Conservation (phyloP, 768 basidiomycete species). For the Suillus ampliporus region DNA sequence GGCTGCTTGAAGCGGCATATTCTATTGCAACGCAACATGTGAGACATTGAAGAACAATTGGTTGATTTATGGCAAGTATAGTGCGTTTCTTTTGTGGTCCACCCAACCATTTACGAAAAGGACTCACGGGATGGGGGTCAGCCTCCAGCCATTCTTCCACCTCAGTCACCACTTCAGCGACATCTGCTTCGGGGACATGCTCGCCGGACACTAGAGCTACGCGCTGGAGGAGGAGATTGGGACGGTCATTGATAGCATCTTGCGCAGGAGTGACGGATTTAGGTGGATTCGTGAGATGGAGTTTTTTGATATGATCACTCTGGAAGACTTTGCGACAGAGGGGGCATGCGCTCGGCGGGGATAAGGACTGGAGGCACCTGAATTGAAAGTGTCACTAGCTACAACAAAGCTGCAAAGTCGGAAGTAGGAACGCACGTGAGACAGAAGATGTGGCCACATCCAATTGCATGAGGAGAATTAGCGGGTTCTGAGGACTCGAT, state of each 20-base stretch:
- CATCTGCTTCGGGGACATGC: constrained; percentile 36
- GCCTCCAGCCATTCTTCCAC: constrained; percentile 56
- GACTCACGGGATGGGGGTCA: constrained; percentile 45
- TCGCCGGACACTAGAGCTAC: constrained; percentile 42
- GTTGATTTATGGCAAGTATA: no score
- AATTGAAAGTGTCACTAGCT: no score
- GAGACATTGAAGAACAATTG: constrained; percentile 19
- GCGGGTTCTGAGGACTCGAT: constrained; percentile 49
- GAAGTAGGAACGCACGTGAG: constrained; percentile 53
- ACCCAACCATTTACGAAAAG: constrained; percentile 7
- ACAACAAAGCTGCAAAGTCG: no score
- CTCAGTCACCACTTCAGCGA: constrained; percentile 48
- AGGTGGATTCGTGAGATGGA: constrained; percentile 60
- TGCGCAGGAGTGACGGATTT: constrained; percentile 39
- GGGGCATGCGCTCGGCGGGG: constrained; percentile 62
- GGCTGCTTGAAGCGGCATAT: constrained; percentile 35
- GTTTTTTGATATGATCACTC: constrained; percentile 60
- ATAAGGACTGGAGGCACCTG: constrained; percentile 62
- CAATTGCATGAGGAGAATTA: constrained; percentile 69
- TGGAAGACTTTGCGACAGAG: constrained; percentile 67
- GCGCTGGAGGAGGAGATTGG: constrained; percentile 41
- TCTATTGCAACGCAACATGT: constrained; percentile 32
- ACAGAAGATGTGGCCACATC: constrained; percentile 82
- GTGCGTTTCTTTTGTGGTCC: no score
- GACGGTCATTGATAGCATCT: constrained; percentile 48